Evolutionary conservation across 176 grass and related monocot species (phyloP).

Genomic region (Areca catechu): DNA sequence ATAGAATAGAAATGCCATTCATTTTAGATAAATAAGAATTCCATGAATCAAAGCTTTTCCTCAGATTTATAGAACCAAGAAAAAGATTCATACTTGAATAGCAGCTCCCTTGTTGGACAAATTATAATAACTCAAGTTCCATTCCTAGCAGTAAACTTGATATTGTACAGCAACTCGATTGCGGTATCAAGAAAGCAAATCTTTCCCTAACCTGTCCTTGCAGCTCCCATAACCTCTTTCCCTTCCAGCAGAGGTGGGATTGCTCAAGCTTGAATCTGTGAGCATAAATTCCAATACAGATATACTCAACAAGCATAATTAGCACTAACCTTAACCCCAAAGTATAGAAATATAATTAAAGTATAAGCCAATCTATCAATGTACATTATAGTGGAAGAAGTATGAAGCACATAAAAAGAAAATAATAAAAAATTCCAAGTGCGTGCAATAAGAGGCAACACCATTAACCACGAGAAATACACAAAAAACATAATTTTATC

Average conservation of each 20-base stretch:
- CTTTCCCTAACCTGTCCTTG: conserved; percentile 59
- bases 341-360: too few relatives aligned
- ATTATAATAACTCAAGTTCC: conserved; percentile 59
- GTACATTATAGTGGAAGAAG: too few relatives aligned
- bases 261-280: conserved; percentile 72
- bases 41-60: too few relatives aligned
- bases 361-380: too few relatives aligned
- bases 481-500: too few relatives aligned
- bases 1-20: too few relatives aligned
- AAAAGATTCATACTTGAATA: conserved; percentile 33
- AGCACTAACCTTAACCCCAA: too few relatives aligned
- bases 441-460: background rate
- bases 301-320: too few relatives aligned
- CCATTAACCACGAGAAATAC: too few relatives aligned
- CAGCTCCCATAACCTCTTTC: conserved; percentile 70
- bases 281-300: background rate
- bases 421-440: background rate
- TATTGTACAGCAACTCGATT: conserved; percentile 46
- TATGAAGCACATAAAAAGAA: too few relatives aligned
- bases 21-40: too few relatives aligned
- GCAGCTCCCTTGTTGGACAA: conserved; percentile 75
- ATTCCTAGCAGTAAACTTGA: conserved; percentile 43
- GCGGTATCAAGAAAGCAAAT: conserved; percentile 76
- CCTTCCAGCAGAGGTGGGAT: conserved; percentile 58
- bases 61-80: too few relatives aligned